Conservation (phyloP, 2,329 filamentous ascomycete genomes). For the Aspergillus sp. region DNA sequence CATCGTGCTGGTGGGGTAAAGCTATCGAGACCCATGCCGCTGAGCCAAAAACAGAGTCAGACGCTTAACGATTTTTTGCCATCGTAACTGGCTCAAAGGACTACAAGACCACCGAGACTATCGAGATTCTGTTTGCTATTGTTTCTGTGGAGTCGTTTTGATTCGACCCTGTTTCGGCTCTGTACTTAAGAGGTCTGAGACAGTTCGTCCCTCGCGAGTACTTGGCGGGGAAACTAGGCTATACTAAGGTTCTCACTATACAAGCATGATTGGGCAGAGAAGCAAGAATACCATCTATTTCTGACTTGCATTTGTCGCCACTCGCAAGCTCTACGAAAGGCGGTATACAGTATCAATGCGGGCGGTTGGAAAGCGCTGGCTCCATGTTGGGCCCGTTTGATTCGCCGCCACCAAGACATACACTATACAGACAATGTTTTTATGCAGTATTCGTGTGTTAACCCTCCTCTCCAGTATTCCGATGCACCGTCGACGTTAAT, state of each 20-base stretch:
- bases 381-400: background rate
- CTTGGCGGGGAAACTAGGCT: too few relatives aligned
- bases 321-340: background rate
- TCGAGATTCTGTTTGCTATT: too few relatives aligned
- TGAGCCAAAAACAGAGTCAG: background rate
- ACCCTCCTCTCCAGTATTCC: too few relatives aligned
- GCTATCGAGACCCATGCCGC: background rate
- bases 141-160: too few relatives aligned
- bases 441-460: background rate
- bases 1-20: background rate
- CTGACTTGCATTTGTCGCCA: too few relatives aligned
- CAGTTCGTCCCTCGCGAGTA: too few relatives aligned
- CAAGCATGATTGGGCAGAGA: too few relatives aligned
- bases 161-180: too few relatives aligned
- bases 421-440: background rate
- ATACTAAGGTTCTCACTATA: too few relatives aligned
- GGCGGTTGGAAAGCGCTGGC: background rate
- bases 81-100: background rate
- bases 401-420: background rate
- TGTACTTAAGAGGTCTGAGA: too few relatives aligned
- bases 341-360: background rate
- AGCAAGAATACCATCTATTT: too few relatives aligned
- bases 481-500: too few relatives aligned
- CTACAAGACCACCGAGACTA: background rate
- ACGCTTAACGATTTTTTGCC: background rate